A percentile compares a stretch with the other conserved stretches of the same genome.
These are phyloP conservation scores for Psilocybe subaeruginosa DNA, from an alignment of 768 basidiomycete genomes.

Conservation along the genomic window DNA sequence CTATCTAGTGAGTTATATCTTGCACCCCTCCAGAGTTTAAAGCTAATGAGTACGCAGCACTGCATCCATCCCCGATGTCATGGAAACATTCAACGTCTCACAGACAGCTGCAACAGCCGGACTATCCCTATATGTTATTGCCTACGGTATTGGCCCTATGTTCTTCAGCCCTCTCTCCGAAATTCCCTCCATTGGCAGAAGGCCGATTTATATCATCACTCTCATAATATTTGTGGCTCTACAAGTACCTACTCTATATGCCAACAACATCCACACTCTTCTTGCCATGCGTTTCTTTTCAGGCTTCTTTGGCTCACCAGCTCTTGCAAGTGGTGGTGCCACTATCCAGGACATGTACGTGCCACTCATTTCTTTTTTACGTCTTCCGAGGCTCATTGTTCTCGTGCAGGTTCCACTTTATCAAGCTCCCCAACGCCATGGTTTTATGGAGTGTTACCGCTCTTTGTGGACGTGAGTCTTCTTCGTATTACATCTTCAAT, in stretches of 20 bases:
- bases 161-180: constrained; percentile 6
- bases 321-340: constrained; percentile 2
- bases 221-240: constrained; percentile 1
- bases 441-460: constrained; percentile 5
- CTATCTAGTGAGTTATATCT: constrained; percentile 1
- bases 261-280: constrained; percentile 4
- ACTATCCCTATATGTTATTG: constrained; percentile 5
- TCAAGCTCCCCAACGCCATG: constrained; percentile 2
- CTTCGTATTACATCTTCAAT: neutral
- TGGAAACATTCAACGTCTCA: neutral
- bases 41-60: neutral
- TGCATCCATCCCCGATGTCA: constrained; percentile 3
- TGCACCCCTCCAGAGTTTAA: neutral
- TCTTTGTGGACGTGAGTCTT: constrained; percentile 1
- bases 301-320: constrained; percentile 3
- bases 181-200: constrained; percentile 5
- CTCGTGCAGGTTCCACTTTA: neutral
- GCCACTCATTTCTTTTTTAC: no score
- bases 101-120: constrained; percentile 2
- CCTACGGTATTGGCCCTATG: constrained; percentile 2
- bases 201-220: constrained; percentile 3
- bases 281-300: constrained; percentile 6
- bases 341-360: constrained; percentile 8
- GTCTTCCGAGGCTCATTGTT: neutral
- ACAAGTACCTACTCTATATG: constrained; percentile 3